Evolutionary conservation across 2,329 filamentous ascomycete genomes (phyloP).

Genomic region (Paecilomyces variotii): DNA sequence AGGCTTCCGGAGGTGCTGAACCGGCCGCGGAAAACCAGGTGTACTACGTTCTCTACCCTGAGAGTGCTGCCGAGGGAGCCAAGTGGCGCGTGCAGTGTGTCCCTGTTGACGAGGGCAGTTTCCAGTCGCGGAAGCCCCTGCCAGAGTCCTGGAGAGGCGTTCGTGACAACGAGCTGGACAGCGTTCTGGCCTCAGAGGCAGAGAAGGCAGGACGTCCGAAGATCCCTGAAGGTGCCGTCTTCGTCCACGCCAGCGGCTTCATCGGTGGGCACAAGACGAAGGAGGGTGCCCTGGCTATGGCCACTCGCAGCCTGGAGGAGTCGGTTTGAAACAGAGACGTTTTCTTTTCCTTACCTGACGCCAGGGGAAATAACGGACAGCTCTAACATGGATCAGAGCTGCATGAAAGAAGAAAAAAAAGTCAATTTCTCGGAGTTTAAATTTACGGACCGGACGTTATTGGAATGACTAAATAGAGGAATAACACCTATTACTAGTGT

Average conservation of each 20-base stretch:
- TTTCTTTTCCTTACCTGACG: not conserved
- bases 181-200: slow-evolving; percentile 36
- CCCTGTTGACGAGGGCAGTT: slow-evolving; percentile 75
- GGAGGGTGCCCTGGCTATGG: slow-evolving; percentile 82
- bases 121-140: slow-evolving; percentile 83
- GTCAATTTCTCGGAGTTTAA: not conserved
- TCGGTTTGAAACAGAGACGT: not conserved
- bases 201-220: slow-evolving; percentile 29
- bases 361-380: not conserved
- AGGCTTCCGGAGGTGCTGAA: slow-evolving; percentile 31
- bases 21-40: slow-evolving; percentile 48
- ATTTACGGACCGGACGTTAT: not conserved
- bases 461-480: not conserved
- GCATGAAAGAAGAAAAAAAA: not conserved
- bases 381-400: not conserved
- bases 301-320: slow-evolving; percentile 36
- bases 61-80: slow-evolving; percentile 63
- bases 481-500: not conserved
- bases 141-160: slow-evolving; percentile 89
- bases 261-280: slow-evolving; percentile 92
- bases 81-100: slow-evolving; percentile 95
- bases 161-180: slow-evolving; percentile 75
- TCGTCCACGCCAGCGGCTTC: slow-evolving; percentile 90
- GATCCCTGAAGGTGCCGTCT: slow-evolving; percentile 58
- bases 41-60: slow-evolving; percentile 85